Base-by-base conservation (phyloP, 495 filamentous ascomycete species). In the Haplographium delicatum region DNA sequence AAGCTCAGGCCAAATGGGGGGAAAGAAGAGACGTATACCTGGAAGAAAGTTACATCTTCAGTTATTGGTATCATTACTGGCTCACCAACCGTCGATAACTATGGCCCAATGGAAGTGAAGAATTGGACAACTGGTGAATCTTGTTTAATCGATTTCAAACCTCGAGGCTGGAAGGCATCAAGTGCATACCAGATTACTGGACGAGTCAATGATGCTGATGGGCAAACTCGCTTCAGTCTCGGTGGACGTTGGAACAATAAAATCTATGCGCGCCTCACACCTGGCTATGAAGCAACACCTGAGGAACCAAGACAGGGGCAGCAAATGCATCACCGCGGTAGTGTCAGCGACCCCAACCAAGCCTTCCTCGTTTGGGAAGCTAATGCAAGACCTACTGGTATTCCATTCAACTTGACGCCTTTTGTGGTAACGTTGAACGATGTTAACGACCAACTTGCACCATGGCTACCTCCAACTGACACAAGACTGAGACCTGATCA, bases 1-100 rank as follows among this genome's bases (percentile, higher is more conserved):
- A 86, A 80, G 59, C 73, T 98, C 26, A 86, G 91, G 1, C 88
- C 90, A 5, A 74, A 81, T 13, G 89, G 88, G 3, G 82, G 81
- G 4, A 72, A 73, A 40, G 88, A 94, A 60, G 93, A 98, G 57
- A 72, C 96, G 4, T 97, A 94, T 68, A 96, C 91, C 2, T 98
- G 93, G 93, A 97, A 96, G 71, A 98, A 98, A 66, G 90, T 96
- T 33, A 97, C 89, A 3, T 94, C 91, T 11, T 93, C 89, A n/a
- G 93, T 98, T 2, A 81, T 97, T 24, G 93, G 93, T 50, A 98
- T 98, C 65, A 96, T 98, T 59, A 97, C 91, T 0, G 94, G 94
- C 20, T 91, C 86, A 50, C 93, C 93, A 5, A 88, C 87, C 0
- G 90, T 98, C n/a, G 94, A 98, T 69, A 96, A 98, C 65, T 97